Evolutionary conservation across 495 filamentous ascomycete genomes (phyloP).

Genomic region (Cercophora samala): DNA sequence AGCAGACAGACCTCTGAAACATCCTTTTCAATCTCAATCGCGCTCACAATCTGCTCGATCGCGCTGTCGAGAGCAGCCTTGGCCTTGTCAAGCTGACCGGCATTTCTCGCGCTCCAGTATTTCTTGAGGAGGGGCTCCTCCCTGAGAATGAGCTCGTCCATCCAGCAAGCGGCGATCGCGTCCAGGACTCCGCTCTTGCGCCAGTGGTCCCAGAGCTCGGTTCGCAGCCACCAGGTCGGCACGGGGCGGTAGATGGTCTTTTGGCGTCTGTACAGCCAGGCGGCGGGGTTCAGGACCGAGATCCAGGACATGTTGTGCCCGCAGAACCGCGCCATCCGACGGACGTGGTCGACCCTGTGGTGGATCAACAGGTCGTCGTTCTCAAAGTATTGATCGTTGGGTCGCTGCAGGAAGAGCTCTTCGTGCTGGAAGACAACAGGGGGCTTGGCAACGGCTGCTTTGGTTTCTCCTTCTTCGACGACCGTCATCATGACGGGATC

Average conservation of each 20-base stretch:
- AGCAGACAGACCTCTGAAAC: slow-evolving; percentile 56
- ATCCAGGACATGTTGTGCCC: slow-evolving; percentile 5
- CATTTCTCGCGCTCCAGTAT: slow-evolving; percentile 58
- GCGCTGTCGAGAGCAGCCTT: slow-evolving; percentile 54
- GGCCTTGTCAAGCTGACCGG: slow-evolving; percentile 52
- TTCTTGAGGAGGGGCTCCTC: slow-evolving; percentile 50
- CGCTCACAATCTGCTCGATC: slow-evolving; percentile 58
- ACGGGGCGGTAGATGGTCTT: slow-evolving; percentile 22
- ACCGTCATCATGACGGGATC: slow-evolving; percentile 27
- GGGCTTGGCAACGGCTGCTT: slow-evolving; percentile 5
- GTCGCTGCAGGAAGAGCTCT: slow-evolving; percentile 20
- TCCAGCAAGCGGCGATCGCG: slow-evolving; percentile 59
- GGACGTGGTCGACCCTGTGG: slow-evolving; percentile 19
- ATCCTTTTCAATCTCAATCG: slow-evolving; percentile 58
- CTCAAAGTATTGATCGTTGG: slow-evolving; percentile 24
- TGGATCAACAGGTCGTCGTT: slow-evolving; percentile 28
- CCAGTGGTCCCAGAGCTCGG: slow-evolving; percentile 63
- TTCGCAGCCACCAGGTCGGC: slow-evolving; percentile 57
- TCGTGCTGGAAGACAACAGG: slow-evolving; percentile 28
- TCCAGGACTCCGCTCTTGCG: slow-evolving; percentile 57
- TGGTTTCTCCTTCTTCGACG: slow-evolving; percentile 13
- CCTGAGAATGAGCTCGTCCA: slow-evolving; percentile 60
- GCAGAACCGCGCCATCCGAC: slow-evolving; percentile 14
- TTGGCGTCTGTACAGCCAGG: slow-evolving; percentile 20
- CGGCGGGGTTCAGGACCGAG: slow-evolving; percentile 13